Conservation (phyloP, 345 rosid species). For the rapeseed (Brassica napus) region Da-Ae NC_063438.1:25321501-25322000, state of each 20-base stretch:
- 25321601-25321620: background rate
- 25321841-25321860: constrained; percentile 26
- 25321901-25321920: background rate
- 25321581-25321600: background rate
- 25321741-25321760: constrained; percentile 38
- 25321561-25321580: background rate
- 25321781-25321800: constrained; percentile 40
- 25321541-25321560: no score
- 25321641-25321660: background rate
- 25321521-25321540: no score
- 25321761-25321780: constrained; percentile 62
- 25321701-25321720: constrained; percentile 34
- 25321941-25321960: constrained; percentile 29
- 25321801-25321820: constrained; percentile 79
- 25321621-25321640: background rate
- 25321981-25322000: constrained; percentile 38
- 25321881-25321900: constrained; percentile 20
- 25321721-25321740: constrained; percentile 32
- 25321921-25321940: constrained; percentile 47
- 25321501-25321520: no score
- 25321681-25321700: constrained; percentile 35
- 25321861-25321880: constrained; percentile 36
- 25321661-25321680: constrained; percentile 31
- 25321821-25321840: constrained; percentile 46
- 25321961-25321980: background rate